Evolutionary conservation across 371 early-diverging fungal species (phyloP), one percentile per base, ranked within the genome.

Genomic region (Mortierella sp.): DNA sequence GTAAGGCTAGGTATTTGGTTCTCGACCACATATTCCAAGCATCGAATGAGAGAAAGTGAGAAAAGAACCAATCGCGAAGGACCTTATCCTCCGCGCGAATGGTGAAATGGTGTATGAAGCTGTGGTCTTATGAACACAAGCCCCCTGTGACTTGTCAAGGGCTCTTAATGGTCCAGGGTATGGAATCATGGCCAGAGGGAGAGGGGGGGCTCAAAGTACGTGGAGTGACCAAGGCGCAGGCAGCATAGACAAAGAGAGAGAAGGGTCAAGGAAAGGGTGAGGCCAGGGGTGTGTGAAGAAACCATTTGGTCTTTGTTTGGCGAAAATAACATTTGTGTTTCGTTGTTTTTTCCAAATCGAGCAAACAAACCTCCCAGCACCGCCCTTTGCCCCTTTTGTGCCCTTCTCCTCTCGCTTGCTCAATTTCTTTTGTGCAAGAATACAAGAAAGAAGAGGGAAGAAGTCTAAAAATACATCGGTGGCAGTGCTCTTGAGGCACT

Each of bases 211-310:
- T 56, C 56, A 56, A n/a, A 10, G 1, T 32, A 7, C 12, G 35
- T 63, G 63, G 63, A 5, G 63, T 68, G 68, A 68, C 24, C 68
- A 68, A 68, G 68, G 68, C 68, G 68, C 68, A 68, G 68, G 68
- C 0, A 21, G 51, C 18, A 51, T 51, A 51, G 48, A 14, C 48
- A 51, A 51, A 51, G 21, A 51, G 18, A 21, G 18, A 18, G 18
- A 21, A 18, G 48, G 32, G 60, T 29, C 32, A 14, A 60, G 58
- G 29, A 29, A 12, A 12, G 12, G 12, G 12, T 16, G 12, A 46
- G 48, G 48, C 48, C 10, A 14, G 48, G 48, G 16, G 48, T 46
- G 46, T 46, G 48, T 46, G 48, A 46, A 12, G 48, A 29, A 29
- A 60, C 32, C 60, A 60, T 29, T 29, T 58, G 29, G 27, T 12